A percentile compares a stretch with the other conserved stretches of the same genome.
Conservation (phyloP, 768 basidiomycete genomes). For the Psilocybe azurescens region DNA sequence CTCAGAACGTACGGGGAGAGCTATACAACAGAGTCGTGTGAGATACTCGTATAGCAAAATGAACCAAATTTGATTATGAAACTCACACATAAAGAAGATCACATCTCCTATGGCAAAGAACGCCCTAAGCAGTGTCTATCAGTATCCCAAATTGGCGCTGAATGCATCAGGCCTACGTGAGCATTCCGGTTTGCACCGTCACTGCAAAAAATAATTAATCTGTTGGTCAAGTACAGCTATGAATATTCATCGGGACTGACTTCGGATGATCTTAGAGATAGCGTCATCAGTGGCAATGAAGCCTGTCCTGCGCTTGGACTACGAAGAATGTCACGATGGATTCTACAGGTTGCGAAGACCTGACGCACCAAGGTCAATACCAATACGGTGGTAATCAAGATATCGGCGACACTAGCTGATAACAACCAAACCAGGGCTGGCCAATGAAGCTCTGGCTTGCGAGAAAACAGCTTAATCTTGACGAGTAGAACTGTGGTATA, state of each 20-base stretch:
- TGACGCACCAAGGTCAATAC: constrained; percentile 39
- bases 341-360: no score
- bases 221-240: constrained; percentile 5
- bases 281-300: constrained; percentile 48
- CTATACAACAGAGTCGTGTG: constrained; percentile 18
- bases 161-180: constrained; percentile 38
- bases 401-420: constrained; percentile 44
- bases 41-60: not conserved
- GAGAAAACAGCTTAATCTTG: constrained; percentile 39
- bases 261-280: constrained; percentile 41
- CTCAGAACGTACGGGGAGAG: constrained; percentile 37
- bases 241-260: constrained; percentile 19
- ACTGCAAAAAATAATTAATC: constrained; percentile 23
- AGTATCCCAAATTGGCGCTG: not conserved
- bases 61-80: not conserved
- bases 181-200: constrained; percentile 49
- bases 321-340: not conserved
- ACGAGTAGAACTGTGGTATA: constrained; percentile 44
- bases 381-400: constrained; percentile 45
- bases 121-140: constrained; percentile 27
- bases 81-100: constrained; percentile 51
- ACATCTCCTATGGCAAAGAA: constrained; percentile 48
- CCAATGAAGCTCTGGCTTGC: constrained; percentile 49
- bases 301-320: constrained; percentile 45
- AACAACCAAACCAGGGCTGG: constrained; percentile 51